These are phyloP conservation scores for Scleromitrula shiraiana DNA, from an alignment of 2,329 filamentous ascomycete genomes.

Conservation along the genomic window DNA sequence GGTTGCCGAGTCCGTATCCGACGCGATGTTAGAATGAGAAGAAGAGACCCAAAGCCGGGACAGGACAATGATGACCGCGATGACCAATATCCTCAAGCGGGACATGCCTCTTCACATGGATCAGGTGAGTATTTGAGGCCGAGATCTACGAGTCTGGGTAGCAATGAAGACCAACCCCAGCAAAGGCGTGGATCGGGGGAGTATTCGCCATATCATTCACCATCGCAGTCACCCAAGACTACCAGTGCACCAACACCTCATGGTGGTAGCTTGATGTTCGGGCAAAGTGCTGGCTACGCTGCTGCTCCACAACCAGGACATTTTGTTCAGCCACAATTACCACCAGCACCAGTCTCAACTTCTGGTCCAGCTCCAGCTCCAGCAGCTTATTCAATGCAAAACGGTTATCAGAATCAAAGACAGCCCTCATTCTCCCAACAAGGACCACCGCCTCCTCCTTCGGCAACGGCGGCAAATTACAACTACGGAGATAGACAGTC, in stretches of 20 bases:
- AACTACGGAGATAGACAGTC: not conserved
- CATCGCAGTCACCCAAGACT: not conserved
- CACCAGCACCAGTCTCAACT: too few relatives aligned
- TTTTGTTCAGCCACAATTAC: too few relatives aligned
- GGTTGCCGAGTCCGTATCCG: conserved; percentile 94
- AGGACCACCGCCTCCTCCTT: conserved; percentile 15
- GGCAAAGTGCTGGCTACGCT: too few relatives aligned
- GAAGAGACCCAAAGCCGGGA: conserved; percentile 62
- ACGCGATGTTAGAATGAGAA: conserved; percentile 86
- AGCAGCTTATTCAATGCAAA: not conserved
- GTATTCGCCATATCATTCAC: conserved; percentile 11
- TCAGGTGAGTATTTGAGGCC: conserved; percentile 13
- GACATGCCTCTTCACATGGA: conserved; percentile 22
- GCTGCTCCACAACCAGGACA: too few relatives aligned
- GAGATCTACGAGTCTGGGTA: conserved; percentile 19
- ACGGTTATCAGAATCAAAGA: not conserved
- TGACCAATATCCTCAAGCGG: conserved; percentile 46
- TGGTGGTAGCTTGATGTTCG: too few relatives aligned
- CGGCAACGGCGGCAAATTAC: not conserved
- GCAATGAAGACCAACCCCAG: conserved; percentile 17
- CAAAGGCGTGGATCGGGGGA: conserved; percentile 42
- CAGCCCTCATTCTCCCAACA: conserved; percentile 1
- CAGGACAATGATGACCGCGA: conserved; percentile 43
- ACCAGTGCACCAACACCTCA: not conserved
- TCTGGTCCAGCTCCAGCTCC: too few relatives aligned